These are phyloP conservation scores for Tarenaya hassleriana DNA, from an alignment of 345 rosid genomes.

Conservation along the genomic window DNA sequence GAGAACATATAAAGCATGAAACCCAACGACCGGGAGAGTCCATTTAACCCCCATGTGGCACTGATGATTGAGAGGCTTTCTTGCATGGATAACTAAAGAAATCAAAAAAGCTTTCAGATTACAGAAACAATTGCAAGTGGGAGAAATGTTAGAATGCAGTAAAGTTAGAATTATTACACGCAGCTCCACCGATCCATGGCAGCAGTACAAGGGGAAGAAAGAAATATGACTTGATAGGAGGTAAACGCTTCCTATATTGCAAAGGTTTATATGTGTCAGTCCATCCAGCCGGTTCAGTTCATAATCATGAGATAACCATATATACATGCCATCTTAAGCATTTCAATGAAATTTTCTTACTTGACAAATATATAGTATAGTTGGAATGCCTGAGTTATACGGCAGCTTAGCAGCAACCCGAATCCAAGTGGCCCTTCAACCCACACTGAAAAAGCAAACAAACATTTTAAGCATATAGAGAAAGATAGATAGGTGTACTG, in stretches of 20 bases:
- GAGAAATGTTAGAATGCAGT: background rate
- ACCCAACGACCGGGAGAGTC: slow-evolving; percentile 47
- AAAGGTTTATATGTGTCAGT: background rate
- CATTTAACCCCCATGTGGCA: slow-evolving; percentile 61
- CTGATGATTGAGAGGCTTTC: slow-evolving; percentile 45
- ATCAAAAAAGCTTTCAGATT: slow-evolving; percentile 15
- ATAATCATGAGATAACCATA: too few species aligned
- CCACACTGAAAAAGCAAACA: slow-evolving; percentile 65
- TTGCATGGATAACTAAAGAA: slow-evolving; percentile 52
- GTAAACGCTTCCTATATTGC: slow-evolving; percentile 63
- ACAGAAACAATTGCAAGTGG: slow-evolving; percentile 1
- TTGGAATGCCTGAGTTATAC: slow-evolving; percentile 79
- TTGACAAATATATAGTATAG: slow-evolving; percentile 74
- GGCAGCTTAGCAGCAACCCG: slow-evolving; percentile 82
- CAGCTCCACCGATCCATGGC: slow-evolving; percentile 74
- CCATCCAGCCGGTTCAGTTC: too few species aligned
- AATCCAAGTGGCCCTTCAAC: slow-evolving; percentile 88
- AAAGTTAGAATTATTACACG: slow-evolving; percentile 40
- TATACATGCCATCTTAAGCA: too few species aligned
- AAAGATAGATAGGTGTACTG: too few species aligned
- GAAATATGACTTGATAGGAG: slow-evolving; percentile 64
- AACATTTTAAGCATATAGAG: background rate
- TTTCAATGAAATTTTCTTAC: slow-evolving; percentile 33
- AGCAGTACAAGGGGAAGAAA: slow-evolving; percentile 63
- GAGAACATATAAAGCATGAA: slow-evolving; percentile 53